phyloP scores from a whole-genome alignment of 441 rosid genomes.

The Pelargonium citronellum region DNA sequence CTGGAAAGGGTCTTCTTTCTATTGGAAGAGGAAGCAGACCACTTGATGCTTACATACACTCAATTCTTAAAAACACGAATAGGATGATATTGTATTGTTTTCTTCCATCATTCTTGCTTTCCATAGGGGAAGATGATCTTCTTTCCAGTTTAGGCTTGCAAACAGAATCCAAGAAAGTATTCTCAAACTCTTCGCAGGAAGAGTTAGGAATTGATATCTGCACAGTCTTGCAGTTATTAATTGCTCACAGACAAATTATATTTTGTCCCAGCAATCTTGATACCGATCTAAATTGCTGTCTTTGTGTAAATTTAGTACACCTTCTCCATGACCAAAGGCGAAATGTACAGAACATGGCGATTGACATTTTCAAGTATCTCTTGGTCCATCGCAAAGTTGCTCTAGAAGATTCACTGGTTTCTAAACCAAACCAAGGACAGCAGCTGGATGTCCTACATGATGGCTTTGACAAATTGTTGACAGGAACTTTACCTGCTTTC shows the following conservation, averaged over 20 bases:
- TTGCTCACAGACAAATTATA: slow-evolving; percentile 83
- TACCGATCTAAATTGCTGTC: slow-evolving; percentile 89
- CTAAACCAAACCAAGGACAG: slow-evolving; percentile 86
- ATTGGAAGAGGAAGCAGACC: slow-evolving; percentile 81
- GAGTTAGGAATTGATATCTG: slow-evolving; percentile 78
- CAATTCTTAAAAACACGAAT: slow-evolving; percentile 88
- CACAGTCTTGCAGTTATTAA: slow-evolving; percentile 82
- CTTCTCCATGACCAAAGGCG: slow-evolving; percentile 79
- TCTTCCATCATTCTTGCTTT: slow-evolving; percentile 81
- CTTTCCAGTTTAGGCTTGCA: slow-evolving; percentile 74
- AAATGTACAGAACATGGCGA: slow-evolving; percentile 78
- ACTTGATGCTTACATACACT: slow-evolving; percentile 88
- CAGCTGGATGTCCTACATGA: slow-evolving; percentile 80
- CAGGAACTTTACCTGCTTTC: slow-evolving; percentile 69
- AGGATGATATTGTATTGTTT: slow-evolving; percentile 91
- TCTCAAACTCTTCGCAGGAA: slow-evolving; percentile 48
- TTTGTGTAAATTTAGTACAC: slow-evolving; percentile 83
- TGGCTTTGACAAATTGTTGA: slow-evolving; percentile 92
- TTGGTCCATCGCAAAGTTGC: slow-evolving; percentile 90
- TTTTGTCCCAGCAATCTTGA: slow-evolving; percentile 98
- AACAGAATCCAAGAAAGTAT: slow-evolving; percentile 55
- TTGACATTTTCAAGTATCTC: slow-evolving; percentile 76
- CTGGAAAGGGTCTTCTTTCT: slow-evolving; percentile 87
- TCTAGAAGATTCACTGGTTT: slow-evolving; percentile 85
- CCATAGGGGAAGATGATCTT: slow-evolving; percentile 85